Conservation (phyloP, 495 filamentous ascomycete species). For the Penicillium waksmanii region DNA sequence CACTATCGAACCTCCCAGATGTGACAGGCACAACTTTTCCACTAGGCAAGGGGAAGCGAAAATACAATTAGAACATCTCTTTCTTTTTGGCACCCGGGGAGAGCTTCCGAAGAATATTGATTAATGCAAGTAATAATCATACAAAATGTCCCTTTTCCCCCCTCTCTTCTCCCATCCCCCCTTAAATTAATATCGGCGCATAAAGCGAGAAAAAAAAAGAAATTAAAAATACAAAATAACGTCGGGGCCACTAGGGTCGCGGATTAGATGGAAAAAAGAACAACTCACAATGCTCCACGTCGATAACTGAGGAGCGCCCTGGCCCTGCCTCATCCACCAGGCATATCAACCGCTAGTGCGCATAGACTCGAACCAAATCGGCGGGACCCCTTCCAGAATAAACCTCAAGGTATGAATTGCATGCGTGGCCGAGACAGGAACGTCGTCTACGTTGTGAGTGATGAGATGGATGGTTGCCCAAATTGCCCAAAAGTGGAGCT, state of each 20-base stretch:
- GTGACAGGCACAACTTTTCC: not conserved
- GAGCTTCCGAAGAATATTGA: too few species aligned
- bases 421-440: conserved; percentile 17
- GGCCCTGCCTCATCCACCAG: conserved; percentile 21
- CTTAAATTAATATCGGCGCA: too few species aligned
- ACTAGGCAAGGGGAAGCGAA: conserved; percentile 4
- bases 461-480: conserved; percentile 4
- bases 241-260: not conserved
- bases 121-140: too few species aligned
- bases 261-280: conserved; percentile 32
- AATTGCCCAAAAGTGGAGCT: conserved; percentile 6
- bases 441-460: conserved; percentile 26
- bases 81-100: too few species aligned
- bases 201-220: too few species aligned
- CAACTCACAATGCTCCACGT: conserved; percentile 41
- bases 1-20: not conserved
- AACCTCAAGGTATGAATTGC: conserved; percentile 23
- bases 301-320: conserved; percentile 18
- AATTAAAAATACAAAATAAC: not conserved
- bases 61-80: too few species aligned
- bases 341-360: conserved; percentile 6
- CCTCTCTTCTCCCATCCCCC: too few species aligned
- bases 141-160: too few species aligned
- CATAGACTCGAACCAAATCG: conserved; percentile 26
- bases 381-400: conserved; percentile 30